A percentile compares a stretch with the other conserved stretches of the same genome.
Conservation (phyloP, 371 early-diverging fungal genomes). For the Parasitella parasitica region DNA sequence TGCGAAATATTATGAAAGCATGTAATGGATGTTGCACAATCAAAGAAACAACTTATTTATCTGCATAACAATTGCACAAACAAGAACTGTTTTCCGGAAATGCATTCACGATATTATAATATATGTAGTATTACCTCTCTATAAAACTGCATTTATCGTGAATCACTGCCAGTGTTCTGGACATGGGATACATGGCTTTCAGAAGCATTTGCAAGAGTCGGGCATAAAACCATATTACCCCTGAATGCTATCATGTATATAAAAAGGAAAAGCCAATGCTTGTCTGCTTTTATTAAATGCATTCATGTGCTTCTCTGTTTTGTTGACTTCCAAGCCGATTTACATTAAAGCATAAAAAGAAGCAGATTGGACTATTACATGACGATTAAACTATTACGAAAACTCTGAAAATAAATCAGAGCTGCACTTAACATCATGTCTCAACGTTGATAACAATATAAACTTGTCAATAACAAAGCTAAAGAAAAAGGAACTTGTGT, state of each 20-base stretch:
- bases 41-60: background rate
- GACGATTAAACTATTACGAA: background rate
- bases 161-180: too few relatives aligned
- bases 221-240: background rate
- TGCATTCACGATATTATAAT: too few relatives aligned
- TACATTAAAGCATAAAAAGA: background rate
- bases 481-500: too few relatives aligned
- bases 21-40: background rate
- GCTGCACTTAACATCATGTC: background rate
- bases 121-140: too few relatives aligned
- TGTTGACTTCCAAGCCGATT: background rate
- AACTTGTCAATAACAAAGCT: too few relatives aligned
- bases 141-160: too few relatives aligned
- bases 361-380: background rate
- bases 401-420: background rate
- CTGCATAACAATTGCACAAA: background rate
- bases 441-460: too few relatives aligned
- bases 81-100: too few relatives aligned
- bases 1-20: background rate
- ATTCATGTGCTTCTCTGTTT: background rate
- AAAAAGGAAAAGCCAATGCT: background rate
- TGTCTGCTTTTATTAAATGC: background rate
- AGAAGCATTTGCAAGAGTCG: too few relatives aligned
- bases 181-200: too few relatives aligned
- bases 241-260: background rate